Conservation (phyloP, 495 filamentous ascomycete genomes). For the Aspergillus sclerotiicarbonarius region DNA sequence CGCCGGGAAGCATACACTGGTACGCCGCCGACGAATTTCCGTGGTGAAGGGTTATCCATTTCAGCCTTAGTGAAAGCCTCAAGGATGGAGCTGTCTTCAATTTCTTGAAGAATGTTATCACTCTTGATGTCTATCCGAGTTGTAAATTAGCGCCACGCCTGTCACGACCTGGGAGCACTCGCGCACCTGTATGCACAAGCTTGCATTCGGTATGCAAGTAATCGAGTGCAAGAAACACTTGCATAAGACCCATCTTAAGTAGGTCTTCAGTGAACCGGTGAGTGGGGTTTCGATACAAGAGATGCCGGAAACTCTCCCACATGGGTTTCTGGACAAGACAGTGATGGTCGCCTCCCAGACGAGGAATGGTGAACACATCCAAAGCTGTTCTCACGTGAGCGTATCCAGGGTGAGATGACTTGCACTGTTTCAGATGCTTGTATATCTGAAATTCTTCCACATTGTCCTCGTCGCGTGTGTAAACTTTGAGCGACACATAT, state of each 20-base stretch:
- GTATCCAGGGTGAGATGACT: conserved; percentile 25
- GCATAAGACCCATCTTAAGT: conserved; percentile 27
- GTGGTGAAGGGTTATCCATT: conserved; percentile 33
- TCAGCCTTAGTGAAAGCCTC: conserved; percentile 33
- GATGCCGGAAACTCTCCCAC: conserved; percentile 40
- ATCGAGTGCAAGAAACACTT: conserved; percentile 41
- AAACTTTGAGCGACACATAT: conserved; percentile 48
- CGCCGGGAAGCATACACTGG: conserved; percentile 37
- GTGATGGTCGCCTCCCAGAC: conserved; percentile 27
- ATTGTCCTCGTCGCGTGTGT: conserved; percentile 22
- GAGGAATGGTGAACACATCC: conserved; percentile 33
- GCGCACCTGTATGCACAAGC: conserved; percentile 44
- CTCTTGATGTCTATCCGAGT: conserved; percentile 36
- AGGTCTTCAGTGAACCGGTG: conserved; percentile 33
- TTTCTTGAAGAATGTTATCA: conserved; percentile 43
- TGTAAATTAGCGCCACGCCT: conserved; percentile 8
- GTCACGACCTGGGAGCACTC: conserved; percentile 12
- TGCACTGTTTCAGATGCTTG: conserved; percentile 22
- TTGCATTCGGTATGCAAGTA: conserved; percentile 49
- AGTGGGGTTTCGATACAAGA: conserved; percentile 30
- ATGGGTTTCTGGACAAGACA: conserved; percentile 42
- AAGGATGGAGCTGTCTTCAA: conserved; percentile 38
- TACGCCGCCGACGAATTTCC: conserved; percentile 32
- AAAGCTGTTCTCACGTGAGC: conserved; percentile 26
- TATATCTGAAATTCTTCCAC: conserved; percentile 30